Base-by-base conservation (phyloP, 1,284 basidiomycete species). In the Rhodotorula sp. region DNA sequence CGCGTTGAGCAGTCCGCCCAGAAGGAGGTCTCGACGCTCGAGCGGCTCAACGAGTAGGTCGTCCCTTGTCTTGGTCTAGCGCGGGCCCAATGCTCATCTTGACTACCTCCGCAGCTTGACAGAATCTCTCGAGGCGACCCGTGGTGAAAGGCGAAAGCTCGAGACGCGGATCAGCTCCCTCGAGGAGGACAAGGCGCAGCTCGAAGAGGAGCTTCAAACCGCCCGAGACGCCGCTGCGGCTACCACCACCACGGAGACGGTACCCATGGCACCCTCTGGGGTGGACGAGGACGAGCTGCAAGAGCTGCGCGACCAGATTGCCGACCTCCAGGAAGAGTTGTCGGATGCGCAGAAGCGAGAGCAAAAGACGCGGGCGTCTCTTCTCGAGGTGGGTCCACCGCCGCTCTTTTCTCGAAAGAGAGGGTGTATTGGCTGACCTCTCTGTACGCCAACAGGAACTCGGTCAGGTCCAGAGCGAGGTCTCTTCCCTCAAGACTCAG, bases 1-100 rank as follows among this genome's bases (percentile, higher is more conserved):
- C 71, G 76, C 1, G 56, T 76, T n/a, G 66, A 67, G 46, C 57
- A 65, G 5, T 74, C 72, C 48, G 58, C 69, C 18, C 51, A 71
- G 18, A 70, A 77, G 67, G 77, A 77, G 49, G 74, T 77, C 4
- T 34, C 68, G 58, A 76, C 76, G 76, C 71, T 77, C 21, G 77
- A 78, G 58, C 67, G 77, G 26, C 71, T 78, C 18, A 78, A 78
- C 64, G 77, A 78, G 71, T 75, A 26, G 29, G 70, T 67, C 20
- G 2, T 7, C 12, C 8, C 51, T 5, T 15, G 21, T 21, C 26
- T 18, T 14, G 46, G 46, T 18, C 34, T 18, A 16, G 1, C 16
- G 14, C 18, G 16, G 34, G 1, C 3, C 7, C 6, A 34, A 34
- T 34, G 34, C 34, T 34, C 34, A 34, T 34, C 34, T 34, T 34